Base-by-base conservation (phyloP, 331 rosid species). In the Pyrus hybrid region DNA sequence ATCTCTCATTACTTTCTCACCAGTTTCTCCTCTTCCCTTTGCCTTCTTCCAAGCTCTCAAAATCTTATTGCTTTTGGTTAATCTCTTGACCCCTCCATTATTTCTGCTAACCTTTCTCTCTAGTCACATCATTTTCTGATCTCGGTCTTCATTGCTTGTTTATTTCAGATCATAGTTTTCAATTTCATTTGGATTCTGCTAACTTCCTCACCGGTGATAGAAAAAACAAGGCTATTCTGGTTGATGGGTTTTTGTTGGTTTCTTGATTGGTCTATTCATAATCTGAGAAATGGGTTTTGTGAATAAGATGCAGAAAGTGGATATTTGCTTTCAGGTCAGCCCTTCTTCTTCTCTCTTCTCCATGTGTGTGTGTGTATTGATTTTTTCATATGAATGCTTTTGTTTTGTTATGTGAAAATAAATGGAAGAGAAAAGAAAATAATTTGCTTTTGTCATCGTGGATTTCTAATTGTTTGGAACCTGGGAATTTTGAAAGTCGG, bases 251-350 rank as follows among this genome's bases (percentile, higher is more conserved):
- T 73, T 51, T 76, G 63, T 32, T 77, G 41, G 73, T 77, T 71
- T 71, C 47, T 68, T 54, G 78, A 76, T 78, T 68, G 67, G 62
- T 68, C 21, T 76, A 3, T 30, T 82, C 90, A 80, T 76, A 80
- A 80, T 77, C 32, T 77, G 77, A 72, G 41, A 58, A 72, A 77
- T 77, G 85, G 83, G 70, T 70, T 45, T 73, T 76, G 10, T 70
- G 28, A 78, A 75, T 73, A 41, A 64, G 83, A 64, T 76, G 81
- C 85, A 61, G 62, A 80, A 60, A 64, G 33, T 68, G 62, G 71
- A 81, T 77, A 68, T 76, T 78, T 62, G 30, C 49, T 37, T 68
- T 68, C 10, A 85, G 89, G 92, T 87, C 33, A 76, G 84, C 83
- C 13, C 45, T 73, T 84, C 74, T 76, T 65, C 73, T 72, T 75